Base-by-base conservation (phyloP, 768 basidiomycete species). In the Mycena rebaudengoi region DNA sequence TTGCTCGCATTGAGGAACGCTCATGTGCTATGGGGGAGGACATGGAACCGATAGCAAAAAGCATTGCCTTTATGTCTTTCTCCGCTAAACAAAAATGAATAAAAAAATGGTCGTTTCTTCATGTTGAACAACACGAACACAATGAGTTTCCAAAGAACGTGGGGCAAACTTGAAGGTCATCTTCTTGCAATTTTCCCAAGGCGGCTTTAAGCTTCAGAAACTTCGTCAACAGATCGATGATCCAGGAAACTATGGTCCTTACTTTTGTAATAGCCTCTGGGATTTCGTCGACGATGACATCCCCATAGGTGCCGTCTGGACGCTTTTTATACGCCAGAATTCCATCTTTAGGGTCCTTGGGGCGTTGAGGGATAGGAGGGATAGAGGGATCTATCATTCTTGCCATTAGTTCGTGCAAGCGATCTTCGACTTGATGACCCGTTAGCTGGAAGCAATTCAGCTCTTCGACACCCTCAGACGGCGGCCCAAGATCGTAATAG, bases 401-500 rank as follows among this genome's bases (percentile, higher is more conserved):
- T 16, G n/a, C n/a, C n/a, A n/a, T n/a, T n/a, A n/a, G n/a, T n/a
- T n/a, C n/a, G n/a, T n/a, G n/a, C n/a, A n/a, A n/a, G n/a, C n/a
- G n/a, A n/a, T 35, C n/a, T 56, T 45, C 32, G 25, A 37, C 56
- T 18, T 1, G 4, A 40, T 58, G 45, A 16, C 21, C 18, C 7
- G 57, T 49, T 20, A 11, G 46, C 8, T 40, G 48, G 7, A 59
- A 14, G 2, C 0, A 3, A 23, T 14, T 49, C 14, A 59, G 39
- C 39, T 21, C 37, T 39, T 25, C 32, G 4, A 7, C 46, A 16
- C 30, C 23, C 33, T 59, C 39, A 16, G 48, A 39, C 7, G 57
- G n/a, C n/a, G n/a, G 57, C 4, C 57, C 57, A 16, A 59, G 57
- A 30, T 59, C 57, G 12, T 35, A 50, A 18, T 41, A 49, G 18